Evolutionary conservation across 768 basidiomycete genomes (phyloP), one percentile per base, ranked within the genome.

Genomic region (Dioszegia hungarica): DNA sequence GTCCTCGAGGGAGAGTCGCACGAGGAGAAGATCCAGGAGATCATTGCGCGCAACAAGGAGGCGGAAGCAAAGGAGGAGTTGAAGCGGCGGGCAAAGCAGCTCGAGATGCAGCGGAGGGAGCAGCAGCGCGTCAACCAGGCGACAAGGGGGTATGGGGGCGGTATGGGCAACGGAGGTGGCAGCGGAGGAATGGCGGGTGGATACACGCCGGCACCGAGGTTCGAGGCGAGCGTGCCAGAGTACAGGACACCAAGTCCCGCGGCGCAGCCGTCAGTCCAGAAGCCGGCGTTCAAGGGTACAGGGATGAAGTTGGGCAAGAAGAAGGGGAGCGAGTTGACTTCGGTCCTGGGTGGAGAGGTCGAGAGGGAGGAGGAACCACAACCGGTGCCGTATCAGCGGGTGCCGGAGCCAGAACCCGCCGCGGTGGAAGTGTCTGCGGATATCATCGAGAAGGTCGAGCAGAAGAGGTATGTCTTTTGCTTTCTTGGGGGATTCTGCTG

Each of bases 21-120:
- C 70, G 80, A 80, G 67, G 80, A 80, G 63, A 79, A 80, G 75
- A 97, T 99, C 55, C 92, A 97, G 73, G 94, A 98, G 71, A 98
- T 98, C 76, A 99, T 98, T 65, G 88, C 92, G 11, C 82, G 89
- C 87, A 98, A 99, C 80, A 98, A 98, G 78, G 95, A 99, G 78
- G 91, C 91, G 5, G 95, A 99, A 70, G 95, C 94, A 1, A 99
- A 99, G 75, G 95, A 99, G 75, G 94, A 97, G 71, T 86, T 99
- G 72, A 98, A 98, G 76, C 85, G 95, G 37, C 87, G 94, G 28
- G 93, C 95, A 0, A 95, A 95, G 75, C 92, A 97, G 70, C 84
- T 99, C 60, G 95, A 99, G 77, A 89, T 95, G 85, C 95, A 98
- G 72, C 85, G 94, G 38, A 82, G 93, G 31, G 94, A 99, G 73